Evolutionary conservation across 208 protist species (phyloP), one percentile per base, ranked within the genome.

Genomic region (Leishmania turanica): DNA sequence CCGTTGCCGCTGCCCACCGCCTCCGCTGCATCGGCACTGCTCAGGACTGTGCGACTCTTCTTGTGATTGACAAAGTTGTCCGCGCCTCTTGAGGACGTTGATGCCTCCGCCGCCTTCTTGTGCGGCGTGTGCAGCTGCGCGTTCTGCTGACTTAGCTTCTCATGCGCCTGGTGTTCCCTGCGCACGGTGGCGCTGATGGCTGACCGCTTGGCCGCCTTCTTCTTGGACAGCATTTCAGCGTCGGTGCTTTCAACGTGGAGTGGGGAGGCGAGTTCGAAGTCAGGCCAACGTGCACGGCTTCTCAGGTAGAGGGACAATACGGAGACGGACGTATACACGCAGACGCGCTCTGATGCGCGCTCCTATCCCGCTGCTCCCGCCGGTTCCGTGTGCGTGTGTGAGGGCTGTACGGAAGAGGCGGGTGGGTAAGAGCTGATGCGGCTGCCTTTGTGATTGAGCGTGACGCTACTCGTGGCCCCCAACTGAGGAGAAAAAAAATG

Each of bases 181-280:
- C 83, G 82, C 70, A 84, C 89, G 31, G 84, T 84, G 37, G 85
- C 80, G 64, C 85, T 90, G 60, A 86, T 87, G 45, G 86, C 79
- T 27, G 84, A 80, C 69, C 81, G 80, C 87, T 84, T 87, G 17
- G 80, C 78, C 21, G 88, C 86, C 84, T 88, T 90, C 75, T 94
- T 95, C 74, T 94, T 96, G 0, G 91, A 87, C 42, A 96, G 64
- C 93, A 97, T 96, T 96, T 24, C 11, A 51, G 42, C 34, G n/a
- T 27, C 27, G 19, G 51, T 17, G 15, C 7, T 21, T 76, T 24
- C 51, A 45, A 40, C 60, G 17, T 27, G 9, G 49, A 62, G 51
- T 62, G 31, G 21, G 34, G 40, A 56, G 5, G 70, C 3, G 13
- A 5, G 45, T 31, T 1, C 7, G 21, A 45, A 8, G n/a, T 54